Base-by-base conservation (phyloP, 345 rosid genomes). In the Citrus trifoliata region DNA sequence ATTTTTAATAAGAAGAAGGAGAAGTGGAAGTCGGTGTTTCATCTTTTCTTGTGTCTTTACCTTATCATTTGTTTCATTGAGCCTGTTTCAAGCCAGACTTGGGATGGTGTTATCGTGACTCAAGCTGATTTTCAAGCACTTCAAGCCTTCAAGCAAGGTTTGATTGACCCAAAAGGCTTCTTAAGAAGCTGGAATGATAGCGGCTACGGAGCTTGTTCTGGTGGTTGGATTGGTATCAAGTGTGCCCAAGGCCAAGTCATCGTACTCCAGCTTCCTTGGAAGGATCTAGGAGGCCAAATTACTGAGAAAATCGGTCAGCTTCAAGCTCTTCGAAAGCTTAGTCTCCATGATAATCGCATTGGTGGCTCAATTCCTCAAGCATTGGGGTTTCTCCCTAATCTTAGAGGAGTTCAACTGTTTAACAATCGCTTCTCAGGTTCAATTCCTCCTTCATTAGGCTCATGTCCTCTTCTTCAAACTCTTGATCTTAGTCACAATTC, bases 241-340 rank as follows among this genome's bases (percentile, higher is more conserved):
- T 97, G 98, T 86, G 95, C 91, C 58, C 84, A 88, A 28, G 99
- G 99, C 9, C 92, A 92, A 76, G 98, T 97, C 7, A 91, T 94
- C 10, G 93, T 90, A 1, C 85, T 97, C 74, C 97, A 93, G 76
- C 98, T 97, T 46, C 99, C 99, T 0, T 97, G 98, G 99, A 94
- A 83, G 73, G 84, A 89, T 51, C 87, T 96, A 25, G 93, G 98
- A 51, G 99, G 99, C 30, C 82, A 83, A 81, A 86, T 96, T 75
- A 88, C 95, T 16, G 93, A 88, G 77, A 89, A 93, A 77, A 90
- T 96, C 6, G 98, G 98, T 22, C 97, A 90, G 78, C 92, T 96
- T 83, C 95, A 79, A 73, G 90, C 91, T 5, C 93, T 96, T 2
- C 84, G 98, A 21, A 93, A 89, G 86, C 88, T 96, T 70, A 94